Conservation (phyloP, 257 asterid species). For the Solanum pennellii region DNA sequence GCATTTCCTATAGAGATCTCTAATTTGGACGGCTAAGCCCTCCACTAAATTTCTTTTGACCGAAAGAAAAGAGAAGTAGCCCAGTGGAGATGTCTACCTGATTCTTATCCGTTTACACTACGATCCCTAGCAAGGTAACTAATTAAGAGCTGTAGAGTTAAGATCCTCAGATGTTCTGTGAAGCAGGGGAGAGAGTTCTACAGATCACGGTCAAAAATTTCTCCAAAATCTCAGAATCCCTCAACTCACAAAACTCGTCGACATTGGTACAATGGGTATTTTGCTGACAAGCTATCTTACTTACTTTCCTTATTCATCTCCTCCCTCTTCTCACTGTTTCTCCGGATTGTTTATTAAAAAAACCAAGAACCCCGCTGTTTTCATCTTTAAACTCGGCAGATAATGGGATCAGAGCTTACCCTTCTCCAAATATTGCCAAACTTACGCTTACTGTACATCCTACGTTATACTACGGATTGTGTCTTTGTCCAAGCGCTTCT, state of each 20-base stretch:
- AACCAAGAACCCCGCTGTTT: not conserved
- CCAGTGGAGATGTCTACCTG: not conserved
- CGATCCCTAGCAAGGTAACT: not conserved
- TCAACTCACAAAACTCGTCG: not conserved
- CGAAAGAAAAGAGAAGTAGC: not conserved
- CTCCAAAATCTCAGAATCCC: not conserved
- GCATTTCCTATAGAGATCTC: not conserved
- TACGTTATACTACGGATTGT: not conserved
- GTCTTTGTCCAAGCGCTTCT: not conserved
- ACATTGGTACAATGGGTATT: not conserved
- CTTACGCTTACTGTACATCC: not conserved
- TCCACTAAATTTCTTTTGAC: not conserved
- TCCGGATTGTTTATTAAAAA: not conserved
- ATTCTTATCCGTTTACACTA: not conserved
- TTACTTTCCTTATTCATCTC: not conserved
- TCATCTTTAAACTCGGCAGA: not conserved
- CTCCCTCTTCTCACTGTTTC: not conserved
- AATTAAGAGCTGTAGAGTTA: not conserved
- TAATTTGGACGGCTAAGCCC: not conserved
- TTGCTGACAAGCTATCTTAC: not conserved
- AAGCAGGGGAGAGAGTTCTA: not conserved
- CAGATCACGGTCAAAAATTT: not conserved
- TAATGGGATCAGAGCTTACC: not conserved
- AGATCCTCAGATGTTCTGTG: not conserved
- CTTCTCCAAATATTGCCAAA: not conserved